Evolutionary conservation across 192 early-diverging fungal species (phyloP), one percentile per base, ranked within the genome.

Genomic region (Umbelopsis isabellina): DNA sequence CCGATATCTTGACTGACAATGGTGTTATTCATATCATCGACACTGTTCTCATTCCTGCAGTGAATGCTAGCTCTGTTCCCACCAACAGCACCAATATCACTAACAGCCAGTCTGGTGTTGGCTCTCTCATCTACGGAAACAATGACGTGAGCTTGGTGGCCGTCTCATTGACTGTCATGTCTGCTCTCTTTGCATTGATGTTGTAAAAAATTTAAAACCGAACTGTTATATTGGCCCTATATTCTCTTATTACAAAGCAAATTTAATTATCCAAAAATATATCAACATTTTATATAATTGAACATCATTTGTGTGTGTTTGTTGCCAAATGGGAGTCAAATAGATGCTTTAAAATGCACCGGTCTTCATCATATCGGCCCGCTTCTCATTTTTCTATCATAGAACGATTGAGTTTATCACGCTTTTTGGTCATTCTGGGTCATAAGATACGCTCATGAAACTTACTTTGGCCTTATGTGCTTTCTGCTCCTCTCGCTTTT

Each of bases 1-100:
- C 30, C 18, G 79, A 84, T 71, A 71, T 75, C 50, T 47, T 76
- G 27, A 81, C 79, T 3, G 73, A 79, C n/a, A 84, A 80, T 48
- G 86, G 84, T 23, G 75, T 87, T 3, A 71, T 87, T 23, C 86
- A 87, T 67, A 72, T 79, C 10, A 51, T 85, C 11, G 72, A 78
- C 52, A 68, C 73, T 0, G 13, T 84, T 12, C 49, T 84, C 23
- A 21, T 30, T 9, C 76, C 80, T 35, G 77, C 83, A 15, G 27
- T 35, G 18, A 61, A 61, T 16, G 55, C 30, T 35, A 35, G 27
- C 15, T 12, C 13, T 6, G 55, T 61, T 33, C 33, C 55, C 25
- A 35, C 55, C 55, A 61, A 61, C 30, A 35, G 16, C 55, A 61
- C 55, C 30, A 61, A 61, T 13, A 61, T 61, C 55, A 61, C 25